Evolutionary conservation across 148 eudicot genomes (phyloP), one percentile per base, ranked within the genome.

Genomic region (Amaranthus cruentus): DNA sequence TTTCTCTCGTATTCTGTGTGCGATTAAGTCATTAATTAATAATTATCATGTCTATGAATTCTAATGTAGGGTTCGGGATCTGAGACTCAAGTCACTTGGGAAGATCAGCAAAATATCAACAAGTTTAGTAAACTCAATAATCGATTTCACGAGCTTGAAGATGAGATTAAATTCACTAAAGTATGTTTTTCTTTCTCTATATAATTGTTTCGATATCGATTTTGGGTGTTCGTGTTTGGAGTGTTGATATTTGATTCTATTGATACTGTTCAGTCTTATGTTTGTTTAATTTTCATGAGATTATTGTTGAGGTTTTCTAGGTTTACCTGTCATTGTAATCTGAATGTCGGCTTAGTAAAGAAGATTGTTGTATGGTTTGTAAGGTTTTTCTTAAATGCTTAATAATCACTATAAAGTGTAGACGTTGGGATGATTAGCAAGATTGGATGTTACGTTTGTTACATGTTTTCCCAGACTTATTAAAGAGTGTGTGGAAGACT

Each of bases 71-170:
- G 95, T 73, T 62, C 89, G 67, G 89, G 87, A 75, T 82, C 99
- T 4, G 96, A 90, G 15, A 83, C 85, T 43, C 89, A 87, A 73
- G 99, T 96, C 21, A 96, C 99, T 51, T 96, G 99, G 99, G 96
- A 92, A 73, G 99, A 96, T 79, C 99, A 92, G 81, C 96, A 90
- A 80, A 92, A 92, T 70, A 96, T 96, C 50, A 96, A 96, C 87
- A 96, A 88, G 76, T 92, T 96, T 53, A 88, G 90, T 43, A 83
- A 97, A 84, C 86, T 92, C 54, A 96, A 95, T 72, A 95, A 90
- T 78, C 87, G 94, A 28, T 80, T 88, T 67, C 94, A 88, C 79
- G 99, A 95, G 8, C 88, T 95, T 59, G 82, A 82, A 28, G 99
- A 95, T 47, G 97, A 92, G 75, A 92, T 95, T 82, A 95, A 86